Evolutionary conservation across 345 rosid genomes (phyloP), one percentile per base, ranked within the genome.

Genomic region (Rhizophora apiculata): DNA sequence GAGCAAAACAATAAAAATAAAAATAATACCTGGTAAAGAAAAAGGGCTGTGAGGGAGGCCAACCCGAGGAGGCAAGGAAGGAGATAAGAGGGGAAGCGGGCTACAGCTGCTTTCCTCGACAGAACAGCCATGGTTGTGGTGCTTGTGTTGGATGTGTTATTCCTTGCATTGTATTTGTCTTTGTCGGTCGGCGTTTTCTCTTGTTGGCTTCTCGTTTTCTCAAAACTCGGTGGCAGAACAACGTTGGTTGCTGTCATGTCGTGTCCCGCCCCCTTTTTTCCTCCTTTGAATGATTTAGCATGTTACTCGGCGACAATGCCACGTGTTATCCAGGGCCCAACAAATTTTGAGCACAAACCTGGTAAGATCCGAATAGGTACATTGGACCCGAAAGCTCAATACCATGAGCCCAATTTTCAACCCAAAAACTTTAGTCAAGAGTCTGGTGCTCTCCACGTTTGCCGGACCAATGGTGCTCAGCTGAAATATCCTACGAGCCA

Each of bases 21-120:
- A 11, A 11, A 4, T 20, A 39, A 43, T 70, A 90, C 98, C 98
- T 88, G 83, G 83, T 88, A 85, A 72, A 91, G 80, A 82, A 91
- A 78, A 56, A 91, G 37, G 70, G 78, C 74, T 56, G 89, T 64
- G 81, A 94, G 71, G 64, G 87, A 82, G 88, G 84, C 79, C 18
- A 88, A 76, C 48, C 82, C 84, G 64, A 87, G 53, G 78, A 88
- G 63, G 54, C 70, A 69, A 21, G 80, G 74, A 70, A 88, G 76
- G 79, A 87, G 80, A 63, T 77, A 78, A 18, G 90, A 73, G 72
- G 92, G 88, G 31, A 76, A 55, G 43, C 92, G 83, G 73, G 82
- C 68, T 11, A 71, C 65, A 60, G 68, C 36, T 22, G 71, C 32
- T 54, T n/a, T 72, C 61, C 82, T 82, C 48, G 53, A 64, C 24